Evolutionary conservation across 768 basidiomycete species (phyloP).

Genomic region (Strobilomyces dryophilus): DNA sequence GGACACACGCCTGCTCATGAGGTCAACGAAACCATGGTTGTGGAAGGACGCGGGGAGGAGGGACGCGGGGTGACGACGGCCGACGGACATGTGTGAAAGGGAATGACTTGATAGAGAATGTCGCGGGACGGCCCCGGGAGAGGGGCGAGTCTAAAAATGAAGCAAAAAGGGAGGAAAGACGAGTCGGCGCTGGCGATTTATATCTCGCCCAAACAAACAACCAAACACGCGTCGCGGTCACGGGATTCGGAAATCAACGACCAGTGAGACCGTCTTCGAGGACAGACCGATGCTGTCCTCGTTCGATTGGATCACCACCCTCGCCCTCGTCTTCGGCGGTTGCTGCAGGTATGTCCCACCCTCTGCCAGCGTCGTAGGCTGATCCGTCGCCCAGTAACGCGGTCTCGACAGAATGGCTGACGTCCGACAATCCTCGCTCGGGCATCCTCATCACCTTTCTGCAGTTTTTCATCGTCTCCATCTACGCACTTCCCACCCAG

Average conservation of each 20-base stretch:
- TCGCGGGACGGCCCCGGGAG: slow-evolving; percentile 9
- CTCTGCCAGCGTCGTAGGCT: background rate
- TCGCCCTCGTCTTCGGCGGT: slow-evolving; percentile 82
- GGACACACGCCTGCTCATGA: slow-evolving; percentile 75
- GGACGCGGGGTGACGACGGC: slow-evolving; percentile 68
- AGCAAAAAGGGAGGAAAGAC: slow-evolving; percentile 3
- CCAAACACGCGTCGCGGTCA: slow-evolving; percentile 26
- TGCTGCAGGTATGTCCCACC: slow-evolving; percentile 64
- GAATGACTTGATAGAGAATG: slow-evolving; percentile 33
- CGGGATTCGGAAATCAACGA: slow-evolving; percentile 24
- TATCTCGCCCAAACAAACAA: slow-evolving; percentile 7
- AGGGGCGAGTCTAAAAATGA: slow-evolving; percentile 13
- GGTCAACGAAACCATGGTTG: slow-evolving; percentile 74
- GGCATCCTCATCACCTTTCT: slow-evolving; percentile 85
- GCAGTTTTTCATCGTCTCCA: slow-evolving; percentile 76
- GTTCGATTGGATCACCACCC: slow-evolving; percentile 54
- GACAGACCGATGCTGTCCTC: slow-evolving; percentile 12
- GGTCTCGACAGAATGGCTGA: slow-evolving; percentile 70
- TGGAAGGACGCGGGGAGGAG: slow-evolving; percentile 74
- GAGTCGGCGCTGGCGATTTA: slow-evolving; percentile 6
- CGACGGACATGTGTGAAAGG: slow-evolving; percentile 32
- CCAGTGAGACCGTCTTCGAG: background rate
- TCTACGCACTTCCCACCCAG: slow-evolving; percentile 69
- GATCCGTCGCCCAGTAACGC: slow-evolving; percentile 55
- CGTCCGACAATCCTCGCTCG: slow-evolving; percentile 59